Conservation (phyloP, 2,329 filamentous ascomycete genomes). For the Alternaria sp. region DNA sequence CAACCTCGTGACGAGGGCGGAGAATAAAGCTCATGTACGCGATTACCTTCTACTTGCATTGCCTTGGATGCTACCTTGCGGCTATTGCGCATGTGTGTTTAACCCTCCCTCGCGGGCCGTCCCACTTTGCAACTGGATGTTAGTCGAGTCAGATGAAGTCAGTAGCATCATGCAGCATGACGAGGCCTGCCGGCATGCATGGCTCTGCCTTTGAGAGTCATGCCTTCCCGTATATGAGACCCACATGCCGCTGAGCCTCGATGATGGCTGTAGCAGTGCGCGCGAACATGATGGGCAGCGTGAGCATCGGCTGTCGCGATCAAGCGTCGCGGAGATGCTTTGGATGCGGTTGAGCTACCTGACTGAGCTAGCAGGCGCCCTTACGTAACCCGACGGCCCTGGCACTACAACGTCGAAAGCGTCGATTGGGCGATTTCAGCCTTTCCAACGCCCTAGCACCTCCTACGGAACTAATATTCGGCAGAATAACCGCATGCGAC, state of each 20-base stretch:
- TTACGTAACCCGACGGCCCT: slow-evolving; percentile 24
- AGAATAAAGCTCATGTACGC: slow-evolving; percentile 35
- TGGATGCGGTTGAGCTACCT: slow-evolving; percentile 21
- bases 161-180: slow-evolving; percentile 18
- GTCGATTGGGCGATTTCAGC: slow-evolving; percentile 20
- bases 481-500: slow-evolving; percentile 26
- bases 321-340: slow-evolving; percentile 10
- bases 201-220: slow-evolving; percentile 9
- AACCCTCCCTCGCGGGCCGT: slow-evolving; percentile 17
- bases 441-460: slow-evolving; percentile 15
- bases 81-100: slow-evolving; percentile 15
- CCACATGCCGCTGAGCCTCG: slow-evolving; percentile 12
- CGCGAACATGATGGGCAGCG: slow-evolving; percentile 4
- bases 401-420: slow-evolving; percentile 14
- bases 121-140: slow-evolving; percentile 18
- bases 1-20: slow-evolving; percentile 31
- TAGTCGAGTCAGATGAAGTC: background rate
- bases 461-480: slow-evolving; percentile 15
- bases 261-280: background rate
- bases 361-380: slow-evolving; percentile 15
- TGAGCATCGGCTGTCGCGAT: slow-evolving; percentile 11
- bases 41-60: slow-evolving; percentile 5
- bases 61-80: slow-evolving; percentile 8
- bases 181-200: slow-evolving; percentile 5
- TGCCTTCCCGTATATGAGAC: slow-evolving; percentile 1